phyloP scores from a whole-genome alignment of 768 basidiomycete genomes.

The Hygrophoropsis aurantiaca region DNA sequence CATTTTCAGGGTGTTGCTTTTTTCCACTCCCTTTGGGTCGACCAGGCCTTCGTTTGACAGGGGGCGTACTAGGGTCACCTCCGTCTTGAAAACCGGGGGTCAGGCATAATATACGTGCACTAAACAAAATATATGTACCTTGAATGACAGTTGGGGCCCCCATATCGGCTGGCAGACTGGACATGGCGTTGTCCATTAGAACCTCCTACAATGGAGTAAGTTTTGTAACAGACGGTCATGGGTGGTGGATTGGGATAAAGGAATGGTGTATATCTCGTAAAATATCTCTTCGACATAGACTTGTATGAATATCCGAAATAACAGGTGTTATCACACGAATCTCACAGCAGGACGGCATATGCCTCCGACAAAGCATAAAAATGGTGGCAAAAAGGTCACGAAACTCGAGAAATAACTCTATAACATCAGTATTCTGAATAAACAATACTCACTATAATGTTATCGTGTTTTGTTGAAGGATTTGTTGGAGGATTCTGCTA shows the following conservation, averaged over 20 bases:
- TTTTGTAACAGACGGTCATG: constrained; percentile 7
- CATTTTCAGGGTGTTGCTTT: constrained; percentile 48
- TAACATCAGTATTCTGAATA: constrained; percentile 9
- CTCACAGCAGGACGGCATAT: constrained; percentile 18
- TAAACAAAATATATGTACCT: constrained; percentile 10
- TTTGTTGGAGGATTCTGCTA: constrained; percentile 31
- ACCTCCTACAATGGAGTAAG: constrained; percentile 24
- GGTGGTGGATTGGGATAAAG: constrained; percentile 16
- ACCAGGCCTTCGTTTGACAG: constrained; percentile 68
- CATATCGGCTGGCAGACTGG: constrained; percentile 24
- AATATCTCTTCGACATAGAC: constrained; percentile 29
- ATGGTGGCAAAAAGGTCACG: constrained; percentile 10
- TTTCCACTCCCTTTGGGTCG: constrained; percentile 81
- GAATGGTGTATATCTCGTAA: constrained; percentile 8
- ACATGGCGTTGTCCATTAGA: constrained; percentile 24
- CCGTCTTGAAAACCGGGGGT: constrained; percentile 14
- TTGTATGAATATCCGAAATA: constrained; percentile 38
- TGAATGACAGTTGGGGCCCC: constrained; percentile 25
- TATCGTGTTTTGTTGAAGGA: constrained; percentile 10
- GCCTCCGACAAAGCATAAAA: constrained; percentile 7
- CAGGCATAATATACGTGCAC: not conserved
- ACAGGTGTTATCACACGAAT: constrained; percentile 34
- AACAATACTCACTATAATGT: constrained; percentile 25
- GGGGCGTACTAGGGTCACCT: constrained; percentile 28
- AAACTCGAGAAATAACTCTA: constrained; percentile 5